These are phyloP conservation scores for Oryza glaberrima DNA, from an alignment of 176 grass and related monocot species.

Conservation along the genomic window DNA sequence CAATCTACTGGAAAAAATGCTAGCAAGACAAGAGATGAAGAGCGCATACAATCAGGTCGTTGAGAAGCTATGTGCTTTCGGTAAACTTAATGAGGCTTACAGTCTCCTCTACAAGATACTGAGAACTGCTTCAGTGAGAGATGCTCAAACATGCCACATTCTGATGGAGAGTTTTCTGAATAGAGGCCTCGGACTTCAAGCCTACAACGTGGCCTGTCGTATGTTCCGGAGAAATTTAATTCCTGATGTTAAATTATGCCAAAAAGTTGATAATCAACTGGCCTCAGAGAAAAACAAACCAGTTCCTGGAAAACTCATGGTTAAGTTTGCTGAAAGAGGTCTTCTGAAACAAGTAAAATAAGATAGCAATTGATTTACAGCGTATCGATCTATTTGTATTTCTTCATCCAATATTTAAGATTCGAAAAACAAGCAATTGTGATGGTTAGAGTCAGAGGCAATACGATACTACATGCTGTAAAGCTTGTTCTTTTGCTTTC, in stretches of 20 bases:
- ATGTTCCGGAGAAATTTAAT: conserved; percentile 82
- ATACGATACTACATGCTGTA: neutral
- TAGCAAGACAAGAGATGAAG: conserved; percentile 62
- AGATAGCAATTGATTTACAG: conserved; percentile 36
- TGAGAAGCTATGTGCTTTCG: conserved; percentile 83
- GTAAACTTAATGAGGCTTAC: conserved; percentile 74
- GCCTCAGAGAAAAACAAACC: conserved; percentile 42
- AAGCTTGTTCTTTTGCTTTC: neutral
- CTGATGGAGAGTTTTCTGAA: conserved; percentile 80
- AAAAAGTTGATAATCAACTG: conserved; percentile 61
- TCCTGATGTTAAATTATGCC: conserved; percentile 78
- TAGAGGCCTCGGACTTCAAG: conserved; percentile 54
- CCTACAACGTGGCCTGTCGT: conserved; percentile 82
- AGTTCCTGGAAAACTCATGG: conserved; percentile 62
- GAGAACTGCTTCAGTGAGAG: conserved; percentile 77
- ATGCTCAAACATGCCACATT: conserved; percentile 75
- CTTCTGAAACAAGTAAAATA: conserved; percentile 47
- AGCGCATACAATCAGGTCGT: conserved; percentile 85
- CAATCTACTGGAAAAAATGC: conserved; percentile 77
- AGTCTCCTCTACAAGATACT: conserved; percentile 73
- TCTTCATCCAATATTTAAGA: conserved; percentile 12
- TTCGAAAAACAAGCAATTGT: conserved; percentile 4
- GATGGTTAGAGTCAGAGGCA: neutral
- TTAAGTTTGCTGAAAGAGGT: conserved; percentile 89
- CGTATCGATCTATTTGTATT: neutral